Evolutionary conservation across 2,329 filamentous ascomycete species (phyloP).

Genomic region (Fusarium sarcochroum): DNA sequence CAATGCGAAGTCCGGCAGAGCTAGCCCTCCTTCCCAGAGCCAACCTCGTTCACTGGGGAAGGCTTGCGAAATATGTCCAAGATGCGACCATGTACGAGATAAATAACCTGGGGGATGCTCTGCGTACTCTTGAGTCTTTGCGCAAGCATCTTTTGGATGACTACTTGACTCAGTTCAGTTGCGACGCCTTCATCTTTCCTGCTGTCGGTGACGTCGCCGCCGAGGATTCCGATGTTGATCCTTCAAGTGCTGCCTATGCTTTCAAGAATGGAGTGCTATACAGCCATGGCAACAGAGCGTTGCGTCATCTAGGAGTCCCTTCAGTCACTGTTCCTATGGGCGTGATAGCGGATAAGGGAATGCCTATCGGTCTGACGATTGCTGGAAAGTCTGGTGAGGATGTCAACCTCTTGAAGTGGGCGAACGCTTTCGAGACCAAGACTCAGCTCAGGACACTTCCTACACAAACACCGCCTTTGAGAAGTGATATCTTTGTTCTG

Average conservation of each 20-base stretch:
- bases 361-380: conserved; percentile 69
- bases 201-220: conserved; percentile 64
- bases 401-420: conserved; percentile 45
- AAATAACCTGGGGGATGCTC: conserved; percentile 57
- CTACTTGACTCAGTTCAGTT: conserved; percentile 60
- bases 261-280: conserved; percentile 63
- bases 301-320: conserved; percentile 68
- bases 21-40: conserved; percentile 3
- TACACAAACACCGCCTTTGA: not conserved
- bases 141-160: conserved; percentile 63
- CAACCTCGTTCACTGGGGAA: conserved; percentile 26
- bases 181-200: conserved; percentile 65
- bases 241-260: conserved; percentile 30
- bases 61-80: not conserved
- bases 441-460: not conserved
- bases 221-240: conserved; percentile 61
- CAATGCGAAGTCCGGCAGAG: conserved; percentile 21
- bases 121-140: conserved; percentile 62
- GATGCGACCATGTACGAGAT: conserved; percentile 57
- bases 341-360: conserved; percentile 58
- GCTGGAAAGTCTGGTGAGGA: conserved; percentile 64
- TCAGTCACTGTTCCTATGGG: conserved; percentile 69
- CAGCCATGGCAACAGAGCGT: conserved; percentile 65
- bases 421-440: conserved; percentile 35
- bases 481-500: not conserved